Evolutionary conservation across 257 asterid genomes (phyloP).

Genomic region (Nicotiana undulata): DNA sequence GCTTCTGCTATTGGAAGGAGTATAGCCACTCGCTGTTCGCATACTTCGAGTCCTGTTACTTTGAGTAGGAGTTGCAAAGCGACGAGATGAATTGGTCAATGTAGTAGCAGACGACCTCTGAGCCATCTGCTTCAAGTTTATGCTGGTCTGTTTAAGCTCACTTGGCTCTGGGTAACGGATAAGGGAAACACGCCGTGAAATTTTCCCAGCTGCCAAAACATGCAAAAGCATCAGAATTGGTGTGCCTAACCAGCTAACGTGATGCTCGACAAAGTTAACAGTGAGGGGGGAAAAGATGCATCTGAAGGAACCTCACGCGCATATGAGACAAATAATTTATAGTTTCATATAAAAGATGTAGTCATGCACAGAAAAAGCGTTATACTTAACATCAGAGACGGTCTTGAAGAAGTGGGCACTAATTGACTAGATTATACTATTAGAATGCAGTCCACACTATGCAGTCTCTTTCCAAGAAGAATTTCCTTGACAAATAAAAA

Average conservation of each 20-base stretch:
- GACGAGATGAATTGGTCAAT: conserved; percentile 39
- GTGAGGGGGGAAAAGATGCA: neutral
- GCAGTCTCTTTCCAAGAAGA: neutral
- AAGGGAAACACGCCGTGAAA: conserved; percentile 46
- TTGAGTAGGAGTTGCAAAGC: conserved; percentile 33
- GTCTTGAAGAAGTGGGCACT: neutral
- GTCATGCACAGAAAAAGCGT: neutral
- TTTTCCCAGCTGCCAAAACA: conserved; percentile 54
- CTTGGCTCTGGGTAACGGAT: conserved; percentile 58
- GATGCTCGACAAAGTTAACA: neutral
- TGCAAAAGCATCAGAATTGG: neutral
- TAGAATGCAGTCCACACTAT: neutral
- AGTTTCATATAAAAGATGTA: neutral
- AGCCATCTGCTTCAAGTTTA: conserved; percentile 13
- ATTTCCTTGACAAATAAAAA: neutral
- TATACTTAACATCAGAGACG: neutral
- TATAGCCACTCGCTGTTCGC: conserved; percentile 26
- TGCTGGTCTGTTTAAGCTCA: conserved; percentile 30
- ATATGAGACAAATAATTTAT: neutral
- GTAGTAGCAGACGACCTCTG: conserved; percentile 39
- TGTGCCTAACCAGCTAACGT: neutral
- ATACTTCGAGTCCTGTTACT: conserved; percentile 30
- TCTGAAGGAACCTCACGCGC: neutral
- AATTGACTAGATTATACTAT: neutral
- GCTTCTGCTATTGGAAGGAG: conserved; percentile 27